phyloP scores from a whole-genome alignment of 768 basidiomycete species.

The Kwoniella mangroviensis region DNA sequence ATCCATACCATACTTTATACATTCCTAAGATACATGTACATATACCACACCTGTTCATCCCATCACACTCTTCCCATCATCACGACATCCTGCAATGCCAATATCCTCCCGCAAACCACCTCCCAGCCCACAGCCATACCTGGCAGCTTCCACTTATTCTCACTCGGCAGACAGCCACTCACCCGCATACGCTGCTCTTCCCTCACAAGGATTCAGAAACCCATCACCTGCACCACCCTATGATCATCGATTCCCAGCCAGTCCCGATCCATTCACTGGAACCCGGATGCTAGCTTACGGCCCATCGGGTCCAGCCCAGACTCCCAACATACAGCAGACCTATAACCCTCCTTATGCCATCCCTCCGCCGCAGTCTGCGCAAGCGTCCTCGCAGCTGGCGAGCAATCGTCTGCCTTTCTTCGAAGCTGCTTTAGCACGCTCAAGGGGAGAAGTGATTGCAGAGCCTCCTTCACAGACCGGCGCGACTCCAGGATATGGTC shows the following conservation, averaged over 20 bases:
- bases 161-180: slow-evolving; percentile 7
- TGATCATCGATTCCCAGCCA: neutral
- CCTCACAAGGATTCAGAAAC: slow-evolving; percentile 1
- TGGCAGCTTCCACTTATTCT: slow-evolving; percentile 11
- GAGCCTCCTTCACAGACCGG: neutral
- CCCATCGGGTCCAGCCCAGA: slow-evolving; percentile 6
- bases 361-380: slow-evolving; percentile 11
- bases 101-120: slow-evolving; percentile 29
- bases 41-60: neutral
- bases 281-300: slow-evolving; percentile 21
- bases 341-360: slow-evolving; percentile 16
- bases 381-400: neutral
- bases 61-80: neutral
- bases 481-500: slow-evolving; percentile 5
- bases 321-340: neutral
- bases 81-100: slow-evolving; percentile 7
- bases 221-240: slow-evolving; percentile 36
- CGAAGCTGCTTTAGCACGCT: slow-evolving; percentile 45
- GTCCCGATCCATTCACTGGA: slow-evolving; percentile 15
- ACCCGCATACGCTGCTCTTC: neutral
- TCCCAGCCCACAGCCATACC: slow-evolving; percentile 15
- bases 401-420: slow-evolving; percentile 36
- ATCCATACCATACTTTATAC: no score
- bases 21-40: neutral
- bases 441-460: slow-evolving; percentile 22